A percentile compares a stretch with the other conserved stretches of the same genome.
Evolutionary conservation across 306 rosid genomes (phyloP).

Genomic region (Oemleria cerasiformis): DNA sequence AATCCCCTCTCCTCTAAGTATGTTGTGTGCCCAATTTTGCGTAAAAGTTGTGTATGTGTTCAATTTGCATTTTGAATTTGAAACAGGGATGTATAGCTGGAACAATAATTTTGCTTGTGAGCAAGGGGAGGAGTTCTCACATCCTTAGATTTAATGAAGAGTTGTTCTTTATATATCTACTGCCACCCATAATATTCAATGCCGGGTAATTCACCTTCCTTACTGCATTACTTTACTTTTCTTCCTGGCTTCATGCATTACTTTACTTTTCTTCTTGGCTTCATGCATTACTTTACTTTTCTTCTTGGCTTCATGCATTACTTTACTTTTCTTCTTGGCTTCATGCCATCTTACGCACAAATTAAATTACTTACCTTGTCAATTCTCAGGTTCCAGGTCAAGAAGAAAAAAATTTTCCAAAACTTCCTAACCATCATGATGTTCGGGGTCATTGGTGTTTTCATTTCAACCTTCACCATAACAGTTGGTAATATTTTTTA

Average conservation of each 20-base stretch:
- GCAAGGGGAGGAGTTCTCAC: constrained; percentile 76
- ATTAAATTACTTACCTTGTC: not conserved
- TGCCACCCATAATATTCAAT: constrained; percentile 95
- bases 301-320: too few relatives aligned
- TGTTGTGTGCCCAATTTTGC: too few relatives aligned
- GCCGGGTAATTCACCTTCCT: constrained; percentile 61
- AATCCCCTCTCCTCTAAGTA: too few relatives aligned
- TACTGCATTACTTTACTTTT: not conserved
- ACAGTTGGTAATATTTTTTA: constrained; percentile 43
- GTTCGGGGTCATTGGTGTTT: constrained; percentile 83
- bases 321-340: not conserved
- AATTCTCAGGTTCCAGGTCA: constrained; percentile 77
- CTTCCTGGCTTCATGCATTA: not conserved
- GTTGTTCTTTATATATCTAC: constrained; percentile 89
- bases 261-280: constrained; percentile 6
- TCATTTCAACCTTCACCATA: constrained; percentile 60
- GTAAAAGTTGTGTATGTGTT: not conserved
- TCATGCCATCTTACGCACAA: not conserved
- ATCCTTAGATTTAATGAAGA: constrained; percentile 73
- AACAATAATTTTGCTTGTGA: constrained; percentile 46
- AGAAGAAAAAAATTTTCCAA: constrained; percentile 88
- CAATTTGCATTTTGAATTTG: not conserved
- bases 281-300: not conserved
- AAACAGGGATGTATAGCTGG: constrained; percentile 70
- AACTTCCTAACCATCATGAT: constrained; percentile 85